These are phyloP conservation scores for Lunularia cruciata DNA, from an alignment of 225 moss, liverwort and hornwort species.

Conservation along the genomic window DNA sequence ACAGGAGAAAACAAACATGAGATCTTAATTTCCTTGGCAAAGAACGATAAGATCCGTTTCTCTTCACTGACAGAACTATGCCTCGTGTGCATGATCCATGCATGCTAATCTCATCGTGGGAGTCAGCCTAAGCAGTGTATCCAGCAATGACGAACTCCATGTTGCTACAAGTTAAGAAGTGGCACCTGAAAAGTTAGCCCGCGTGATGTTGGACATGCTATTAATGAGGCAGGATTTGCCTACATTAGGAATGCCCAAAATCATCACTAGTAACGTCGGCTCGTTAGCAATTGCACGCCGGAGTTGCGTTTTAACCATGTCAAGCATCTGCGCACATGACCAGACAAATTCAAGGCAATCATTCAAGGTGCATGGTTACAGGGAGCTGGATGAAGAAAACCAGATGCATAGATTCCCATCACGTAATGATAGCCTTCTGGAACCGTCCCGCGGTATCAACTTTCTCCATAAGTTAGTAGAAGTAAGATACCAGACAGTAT, in stretches of 20 bases:
- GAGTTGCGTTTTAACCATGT: conserved; percentile 60
- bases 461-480: no score
- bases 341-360: background rate
- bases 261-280: conserved; percentile 88
- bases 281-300: conserved; percentile 73
- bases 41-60: no score
- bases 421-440: no score
- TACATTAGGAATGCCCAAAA: conserved; percentile 91
- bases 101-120: background rate
- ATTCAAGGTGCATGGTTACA: background rate
- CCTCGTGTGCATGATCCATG: no score
- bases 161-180: background rate
- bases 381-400: background rate
- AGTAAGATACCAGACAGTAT: no score
- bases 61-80: no score
- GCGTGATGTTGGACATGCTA: conserved; percentile 62
- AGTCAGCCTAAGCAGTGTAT: background rate
- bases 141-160: no score
- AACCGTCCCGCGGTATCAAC: no score
- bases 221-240: conserved; percentile 98
- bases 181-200: conserved; percentile 57
- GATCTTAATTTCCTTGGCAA: no score
- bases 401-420: background rate
- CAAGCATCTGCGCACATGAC: conserved; percentile 64
- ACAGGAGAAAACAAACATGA: background rate